phyloP scores from a whole-genome alignment of 306 rosid genomes.

The Corylus americana region DNA sequence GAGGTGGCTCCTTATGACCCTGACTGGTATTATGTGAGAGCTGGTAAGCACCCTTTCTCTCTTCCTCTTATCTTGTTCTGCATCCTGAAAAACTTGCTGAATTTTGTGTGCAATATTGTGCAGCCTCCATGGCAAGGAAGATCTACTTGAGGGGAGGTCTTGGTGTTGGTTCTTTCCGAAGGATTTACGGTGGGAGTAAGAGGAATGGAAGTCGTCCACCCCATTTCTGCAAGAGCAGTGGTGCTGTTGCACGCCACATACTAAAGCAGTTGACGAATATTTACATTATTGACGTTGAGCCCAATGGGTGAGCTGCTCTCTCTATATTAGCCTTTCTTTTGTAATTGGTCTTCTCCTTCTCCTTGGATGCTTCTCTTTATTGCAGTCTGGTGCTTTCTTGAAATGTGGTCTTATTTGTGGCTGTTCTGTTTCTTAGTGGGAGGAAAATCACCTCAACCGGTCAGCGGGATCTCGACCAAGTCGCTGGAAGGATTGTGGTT shows the following conservation, averaged over 20 bases:
- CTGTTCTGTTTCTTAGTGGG: slow-evolving; percentile 38
- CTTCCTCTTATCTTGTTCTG: not conserved
- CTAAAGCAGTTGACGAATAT: slow-evolving; percentile 58
- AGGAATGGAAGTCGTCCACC: slow-evolving; percentile 83
- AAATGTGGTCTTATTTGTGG: not conserved
- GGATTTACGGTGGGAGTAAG: slow-evolving; percentile 80
- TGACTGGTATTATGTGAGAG: slow-evolving; percentile 59
- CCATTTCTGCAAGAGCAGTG: slow-evolving; percentile 77
- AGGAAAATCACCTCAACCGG: slow-evolving; percentile 57
- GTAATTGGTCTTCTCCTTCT: not conserved
- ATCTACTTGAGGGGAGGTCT: slow-evolving; percentile 79
- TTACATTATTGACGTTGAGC: slow-evolving; percentile 57
- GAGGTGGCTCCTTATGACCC: slow-evolving; percentile 63
- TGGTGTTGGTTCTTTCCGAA: slow-evolving; percentile 71
- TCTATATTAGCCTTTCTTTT: not conserved
- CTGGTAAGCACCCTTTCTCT: slow-evolving; percentile 32
- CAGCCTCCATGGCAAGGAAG: slow-evolving; percentile 84
- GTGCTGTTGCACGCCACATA: slow-evolving; percentile 65
- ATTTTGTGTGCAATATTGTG: not conserved
- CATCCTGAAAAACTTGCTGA: not conserved
- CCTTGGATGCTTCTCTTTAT: not conserved
- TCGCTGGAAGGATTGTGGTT: slow-evolving; percentile 60
- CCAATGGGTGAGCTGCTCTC: slow-evolving; percentile 51
- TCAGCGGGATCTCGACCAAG: slow-evolving; percentile 64
- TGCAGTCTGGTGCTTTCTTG: not conserved